phyloP scores from a whole-genome alignment of 148 eudicot genomes.

The Rheum nobile region DNA sequence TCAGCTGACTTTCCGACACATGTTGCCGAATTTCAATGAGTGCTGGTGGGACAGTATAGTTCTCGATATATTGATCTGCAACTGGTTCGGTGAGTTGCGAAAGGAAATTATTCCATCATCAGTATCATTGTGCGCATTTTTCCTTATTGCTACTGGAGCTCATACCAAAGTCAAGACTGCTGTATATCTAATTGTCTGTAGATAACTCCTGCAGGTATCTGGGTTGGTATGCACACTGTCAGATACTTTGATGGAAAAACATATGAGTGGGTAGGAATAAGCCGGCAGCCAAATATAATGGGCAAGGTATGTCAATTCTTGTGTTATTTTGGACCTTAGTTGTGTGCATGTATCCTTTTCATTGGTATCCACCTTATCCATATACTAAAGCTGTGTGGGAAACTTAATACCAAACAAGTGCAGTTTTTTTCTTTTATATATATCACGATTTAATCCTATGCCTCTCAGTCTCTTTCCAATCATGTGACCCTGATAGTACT shows the following conservation, averaged over 20 bases:
- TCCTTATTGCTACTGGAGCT: not conserved
- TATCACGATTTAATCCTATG: too few species aligned
- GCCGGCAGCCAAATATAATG: constrained; percentile 89
- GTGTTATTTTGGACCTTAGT: too few species aligned
- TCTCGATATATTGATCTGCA: constrained; percentile 92
- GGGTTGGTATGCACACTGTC: constrained; percentile 98
- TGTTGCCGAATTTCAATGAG: constrained; percentile 97
- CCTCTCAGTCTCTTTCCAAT: too few species aligned
- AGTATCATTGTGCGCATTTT: not conserved
- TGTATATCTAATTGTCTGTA: not conserved
- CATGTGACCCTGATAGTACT: too few species aligned
- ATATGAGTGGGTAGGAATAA: constrained; percentile 97
- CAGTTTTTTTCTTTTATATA: too few species aligned
- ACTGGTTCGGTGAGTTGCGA: constrained; percentile 79
- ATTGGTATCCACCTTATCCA: too few species aligned
- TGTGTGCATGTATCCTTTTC: too few species aligned
- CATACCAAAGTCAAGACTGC: not conserved
- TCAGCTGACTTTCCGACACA: constrained; percentile 96
- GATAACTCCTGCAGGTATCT: constrained; percentile 46
- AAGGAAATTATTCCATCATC: not conserved
- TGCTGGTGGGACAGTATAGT: constrained; percentile 99
- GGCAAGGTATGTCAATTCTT: constrained; percentile 80
- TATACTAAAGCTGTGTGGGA: too few species aligned
- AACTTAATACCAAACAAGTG: too few species aligned
- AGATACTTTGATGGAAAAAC: constrained; percentile 93